These are phyloP conservation scores for Nemania abortiva DNA, from an alignment of 2,329 filamentous ascomycete genomes.

Conservation along the genomic window DNA sequence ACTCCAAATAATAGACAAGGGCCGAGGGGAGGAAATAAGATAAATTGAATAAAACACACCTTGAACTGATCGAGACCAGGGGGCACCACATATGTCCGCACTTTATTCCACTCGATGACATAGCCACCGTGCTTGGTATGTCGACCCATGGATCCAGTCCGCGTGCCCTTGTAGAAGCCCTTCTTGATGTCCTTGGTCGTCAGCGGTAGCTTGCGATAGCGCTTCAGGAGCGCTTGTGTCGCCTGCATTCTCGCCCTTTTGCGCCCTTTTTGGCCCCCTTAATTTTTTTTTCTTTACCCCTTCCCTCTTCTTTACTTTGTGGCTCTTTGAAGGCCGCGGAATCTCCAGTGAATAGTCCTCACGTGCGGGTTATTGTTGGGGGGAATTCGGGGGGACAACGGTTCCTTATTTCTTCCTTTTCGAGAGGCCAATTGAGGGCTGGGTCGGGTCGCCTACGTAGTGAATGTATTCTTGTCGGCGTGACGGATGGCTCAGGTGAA, in stretches of 20 bases:
- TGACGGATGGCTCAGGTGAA: neutral
- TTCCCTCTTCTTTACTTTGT: neutral
- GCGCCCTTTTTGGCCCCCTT: slow-evolving; percentile 6
- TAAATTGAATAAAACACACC: slow-evolving; percentile 60
- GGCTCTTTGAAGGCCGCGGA: neutral
- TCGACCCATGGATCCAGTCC: slow-evolving; percentile 86
- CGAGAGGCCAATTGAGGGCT: neutral
- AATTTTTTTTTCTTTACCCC: neutral
- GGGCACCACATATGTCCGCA: slow-evolving; percentile 90
- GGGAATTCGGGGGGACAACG: neutral
- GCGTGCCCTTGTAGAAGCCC: slow-evolving; percentile 97
- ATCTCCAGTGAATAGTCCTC: neutral
- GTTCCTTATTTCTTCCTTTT: neutral
- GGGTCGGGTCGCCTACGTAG: too few relatives aligned
- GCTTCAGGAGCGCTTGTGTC: slow-evolving; percentile 74
- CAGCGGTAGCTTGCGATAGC: slow-evolving; percentile 80
- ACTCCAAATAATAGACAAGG: neutral
- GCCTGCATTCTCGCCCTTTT: slow-evolving; percentile 68
- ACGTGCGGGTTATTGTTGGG: neutral
- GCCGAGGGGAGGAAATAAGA: neutral
- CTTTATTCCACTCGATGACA: slow-evolving; percentile 84
- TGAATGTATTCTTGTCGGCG: neutral
- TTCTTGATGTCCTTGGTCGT: slow-evolving; percentile 94
- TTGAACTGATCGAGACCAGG: slow-evolving; percentile 75
- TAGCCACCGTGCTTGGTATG: slow-evolving; percentile 89